These are phyloP conservation scores for Chaetoscypha palmicola DNA, from an alignment of 2,329 filamentous ascomycete genomes.

Conservation along the genomic window DNA sequence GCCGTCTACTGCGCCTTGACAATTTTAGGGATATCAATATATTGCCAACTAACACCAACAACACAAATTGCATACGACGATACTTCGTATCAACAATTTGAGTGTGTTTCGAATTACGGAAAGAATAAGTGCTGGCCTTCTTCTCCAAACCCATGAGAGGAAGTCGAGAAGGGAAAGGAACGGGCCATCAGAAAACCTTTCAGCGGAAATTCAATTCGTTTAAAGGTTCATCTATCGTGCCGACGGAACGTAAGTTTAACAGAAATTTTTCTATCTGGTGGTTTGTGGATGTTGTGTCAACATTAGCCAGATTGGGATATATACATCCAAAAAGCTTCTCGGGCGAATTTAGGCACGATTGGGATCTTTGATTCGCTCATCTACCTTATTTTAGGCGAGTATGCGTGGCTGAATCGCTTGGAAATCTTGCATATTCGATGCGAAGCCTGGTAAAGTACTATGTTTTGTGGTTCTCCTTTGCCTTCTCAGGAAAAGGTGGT, in stretches of 20 bases:
- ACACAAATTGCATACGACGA: too few species aligned
- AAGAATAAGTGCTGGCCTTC: too few species aligned
- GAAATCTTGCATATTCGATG: too few species aligned
- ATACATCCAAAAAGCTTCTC: background rate
- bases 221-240: background rate
- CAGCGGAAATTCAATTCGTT: background rate
- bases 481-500: too few species aligned
- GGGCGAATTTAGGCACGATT: conserved; percentile 1
- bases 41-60: too few species aligned
- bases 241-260: too few species aligned
- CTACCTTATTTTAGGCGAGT: background rate
- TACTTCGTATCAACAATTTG: too few species aligned
- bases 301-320: conserved; percentile 3
- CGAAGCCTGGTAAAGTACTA: background rate
- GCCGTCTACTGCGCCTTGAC: too few species aligned
- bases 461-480: background rate
- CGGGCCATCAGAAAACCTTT: background rate
- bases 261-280: background rate
- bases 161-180: background rate
- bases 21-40: too few species aligned
- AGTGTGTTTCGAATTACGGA: too few species aligned
- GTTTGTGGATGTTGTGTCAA: background rate
- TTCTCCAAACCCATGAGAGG: background rate
- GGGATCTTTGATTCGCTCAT: background rate
- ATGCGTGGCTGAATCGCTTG: too few species aligned